phyloP scores from a whole-genome alignment of 352 stramenopile genomes.

The Phytophthora sp. region DNA sequence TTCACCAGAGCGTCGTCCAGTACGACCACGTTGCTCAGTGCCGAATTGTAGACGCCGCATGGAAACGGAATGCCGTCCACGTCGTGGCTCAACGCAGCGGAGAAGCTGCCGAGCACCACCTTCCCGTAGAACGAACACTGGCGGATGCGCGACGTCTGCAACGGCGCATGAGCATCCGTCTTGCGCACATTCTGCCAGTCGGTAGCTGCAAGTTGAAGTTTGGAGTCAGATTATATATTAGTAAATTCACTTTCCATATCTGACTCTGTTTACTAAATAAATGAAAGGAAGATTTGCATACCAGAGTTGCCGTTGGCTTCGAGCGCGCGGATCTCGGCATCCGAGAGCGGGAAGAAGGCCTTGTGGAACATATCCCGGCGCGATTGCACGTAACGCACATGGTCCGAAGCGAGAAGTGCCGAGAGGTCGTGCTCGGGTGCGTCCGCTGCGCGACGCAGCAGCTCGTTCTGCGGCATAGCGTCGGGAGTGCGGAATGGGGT shows the following conservation, averaged over 20 bases:
- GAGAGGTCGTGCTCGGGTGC: constrained; percentile 13
- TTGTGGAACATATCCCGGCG: constrained; percentile 15
- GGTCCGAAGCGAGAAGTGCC: constrained; percentile 35
- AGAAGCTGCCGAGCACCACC: constrained; percentile 70
- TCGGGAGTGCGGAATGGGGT: background rate
- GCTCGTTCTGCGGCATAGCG: constrained; percentile 7
- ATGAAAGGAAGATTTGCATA: constrained; percentile 22
- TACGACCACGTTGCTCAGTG: constrained; percentile 64
- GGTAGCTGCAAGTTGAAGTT: constrained; percentile 44
- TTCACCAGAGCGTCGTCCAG: constrained; percentile 79
- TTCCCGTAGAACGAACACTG: constrained; percentile 71
- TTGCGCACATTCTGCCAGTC: constrained; percentile 68
- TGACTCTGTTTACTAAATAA: constrained; percentile 5
- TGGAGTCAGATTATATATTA: constrained; percentile 1
- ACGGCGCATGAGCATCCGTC: constrained; percentile 16
- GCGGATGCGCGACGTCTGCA: constrained; percentile 55
- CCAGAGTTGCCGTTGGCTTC: constrained; percentile 69
- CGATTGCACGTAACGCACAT: constrained; percentile 40
- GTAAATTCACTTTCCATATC: no score
- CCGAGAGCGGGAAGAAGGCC: constrained; percentile 51
- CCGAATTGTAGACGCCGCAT: constrained; percentile 72
- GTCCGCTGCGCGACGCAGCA: background rate
- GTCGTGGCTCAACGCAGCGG: constrained; percentile 31
- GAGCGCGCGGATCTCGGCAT: constrained; percentile 54
- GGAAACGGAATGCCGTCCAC: constrained; percentile 64